These are phyloP conservation scores for Jamesozyma lodderae DNA, from an alignment of 805 yeast species.

Conservation along the genomic window DNA sequence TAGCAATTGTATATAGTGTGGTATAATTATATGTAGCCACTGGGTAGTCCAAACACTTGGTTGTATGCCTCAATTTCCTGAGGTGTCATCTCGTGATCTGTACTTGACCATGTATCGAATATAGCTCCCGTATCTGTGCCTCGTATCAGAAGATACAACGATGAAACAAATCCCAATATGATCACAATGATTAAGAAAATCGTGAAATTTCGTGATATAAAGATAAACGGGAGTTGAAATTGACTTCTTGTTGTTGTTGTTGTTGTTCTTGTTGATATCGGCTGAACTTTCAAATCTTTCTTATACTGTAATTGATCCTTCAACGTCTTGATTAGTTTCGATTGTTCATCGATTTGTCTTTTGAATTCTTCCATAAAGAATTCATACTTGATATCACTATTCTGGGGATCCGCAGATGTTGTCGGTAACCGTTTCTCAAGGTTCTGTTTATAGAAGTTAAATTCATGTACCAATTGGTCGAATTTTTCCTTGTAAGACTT, in stretches of 20 bases:
- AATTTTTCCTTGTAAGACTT: constrained; percentile 22
- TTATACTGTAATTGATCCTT: constrained; percentile 14
- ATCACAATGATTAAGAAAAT: too few species aligned
- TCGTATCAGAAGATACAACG: too few species aligned
- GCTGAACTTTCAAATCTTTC: too few species aligned
- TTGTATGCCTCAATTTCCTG: constrained; percentile 14
- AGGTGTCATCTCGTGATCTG: neutral
- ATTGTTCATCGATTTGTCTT: constrained; percentile 24
- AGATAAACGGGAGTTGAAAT: too few species aligned
- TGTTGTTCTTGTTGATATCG: constrained; percentile 10
- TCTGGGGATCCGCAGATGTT: neutral
- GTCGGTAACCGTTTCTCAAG: constrained; percentile 3
- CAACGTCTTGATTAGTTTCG: constrained; percentile 16
- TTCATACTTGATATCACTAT: constrained; percentile 15
- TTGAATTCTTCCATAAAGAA: constrained; percentile 24
- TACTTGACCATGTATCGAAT: too few species aligned
- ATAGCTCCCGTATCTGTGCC: too few species aligned
- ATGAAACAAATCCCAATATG: too few species aligned
- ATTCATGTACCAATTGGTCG: constrained; percentile 21
- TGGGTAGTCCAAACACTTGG: constrained; percentile 11
- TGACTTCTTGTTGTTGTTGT: too few species aligned
- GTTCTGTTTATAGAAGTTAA: constrained; percentile 22
- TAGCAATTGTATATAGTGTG: neutral
- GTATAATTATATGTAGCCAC: neutral
- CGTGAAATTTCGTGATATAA: too few species aligned